Conservation (phyloP, 2,329 filamentous ascomycete genomes). For the Exophiala viscosa region DNA sequence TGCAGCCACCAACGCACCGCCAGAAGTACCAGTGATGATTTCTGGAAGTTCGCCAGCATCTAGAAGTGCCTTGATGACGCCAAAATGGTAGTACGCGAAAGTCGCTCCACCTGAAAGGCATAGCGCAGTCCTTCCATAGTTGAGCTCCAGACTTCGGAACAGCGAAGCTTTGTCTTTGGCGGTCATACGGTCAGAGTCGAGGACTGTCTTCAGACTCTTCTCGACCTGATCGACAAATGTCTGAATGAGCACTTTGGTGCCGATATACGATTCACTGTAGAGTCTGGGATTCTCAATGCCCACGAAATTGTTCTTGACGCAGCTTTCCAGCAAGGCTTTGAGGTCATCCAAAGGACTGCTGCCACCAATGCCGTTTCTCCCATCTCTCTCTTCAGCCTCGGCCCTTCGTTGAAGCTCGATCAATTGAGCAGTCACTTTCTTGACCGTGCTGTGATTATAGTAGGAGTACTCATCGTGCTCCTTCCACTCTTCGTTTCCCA, state of each 20-base stretch:
- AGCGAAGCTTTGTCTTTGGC: conserved; percentile 71
- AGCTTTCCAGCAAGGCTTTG: conserved; percentile 74
- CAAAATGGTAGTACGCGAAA: conserved; percentile 96
- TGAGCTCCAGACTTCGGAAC: conserved; percentile 85
- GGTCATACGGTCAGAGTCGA: conserved; percentile 63
- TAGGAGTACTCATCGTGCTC: conserved; percentile 60
- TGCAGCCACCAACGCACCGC: conserved; percentile 83
- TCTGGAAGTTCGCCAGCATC: conserved; percentile 83
- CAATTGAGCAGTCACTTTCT: conserved; percentile 72
- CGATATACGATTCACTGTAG: conserved; percentile 97
- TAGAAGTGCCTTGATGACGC: conserved; percentile 81
- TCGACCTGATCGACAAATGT: conserved; percentile 73
- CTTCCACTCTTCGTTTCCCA: conserved; percentile 64
- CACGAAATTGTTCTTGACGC: conserved; percentile 96
- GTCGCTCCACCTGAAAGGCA: conserved; percentile 90
- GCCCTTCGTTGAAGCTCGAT: conserved; percentile 43
- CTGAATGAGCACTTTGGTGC: conserved; percentile 92
- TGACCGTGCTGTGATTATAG: conserved; percentile 84
- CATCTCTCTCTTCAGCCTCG: conserved; percentile 33
- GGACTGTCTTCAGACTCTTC: conserved; percentile 61
- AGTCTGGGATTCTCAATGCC: conserved; percentile 88
- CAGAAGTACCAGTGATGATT: conserved; percentile 94
- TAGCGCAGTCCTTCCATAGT: conserved; percentile 86
- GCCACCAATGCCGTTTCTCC: conserved; percentile 27
- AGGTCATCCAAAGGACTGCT: conserved; percentile 65